Conservation (phyloP, 495 filamentous ascomycete species). For the Pyrenula massariospora region DNA sequence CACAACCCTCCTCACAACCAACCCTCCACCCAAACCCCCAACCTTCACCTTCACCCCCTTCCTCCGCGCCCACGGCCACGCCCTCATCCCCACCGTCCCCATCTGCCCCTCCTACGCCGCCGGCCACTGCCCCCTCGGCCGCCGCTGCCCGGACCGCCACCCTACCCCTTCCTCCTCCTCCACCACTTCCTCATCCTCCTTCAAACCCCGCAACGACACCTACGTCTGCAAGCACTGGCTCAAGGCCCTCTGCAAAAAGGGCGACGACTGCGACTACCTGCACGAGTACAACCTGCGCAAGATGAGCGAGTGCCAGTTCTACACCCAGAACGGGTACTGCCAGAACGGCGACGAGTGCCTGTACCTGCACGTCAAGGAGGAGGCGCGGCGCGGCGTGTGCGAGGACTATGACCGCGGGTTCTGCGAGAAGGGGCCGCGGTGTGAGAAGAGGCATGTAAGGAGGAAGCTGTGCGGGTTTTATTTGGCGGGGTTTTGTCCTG, state of each 20-base stretch:
- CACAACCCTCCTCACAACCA: conserved; percentile 22
- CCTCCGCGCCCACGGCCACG: conserved; percentile 60
- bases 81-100: conserved; percentile 60
- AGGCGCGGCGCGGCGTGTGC: conserved; percentile 68
- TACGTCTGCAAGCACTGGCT: conserved; percentile 99
- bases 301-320: conserved; percentile 95
- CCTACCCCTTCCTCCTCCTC: conserved; percentile 35
- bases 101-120: conserved; percentile 71
- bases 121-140: conserved; percentile 68
- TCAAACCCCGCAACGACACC: conserved; percentile 40
- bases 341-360: conserved; percentile 94
- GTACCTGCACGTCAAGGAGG: conserved; percentile 86
- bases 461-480: conserved; percentile 69
- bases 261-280: conserved; percentile 85
- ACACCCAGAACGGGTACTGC: conserved; percentile 80
- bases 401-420: conserved; percentile 95
- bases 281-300: conserved; percentile 97
- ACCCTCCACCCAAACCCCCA: conserved; percentile 34
- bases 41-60: conserved; percentile 63
- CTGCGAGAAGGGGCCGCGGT: conserved; percentile 77
- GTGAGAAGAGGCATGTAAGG: conserved; percentile 77
- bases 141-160: conserved; percentile 58
- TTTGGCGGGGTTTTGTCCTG: conserved; percentile 87
- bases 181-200: conserved; percentile 41
- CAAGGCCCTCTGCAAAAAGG: conserved; percentile 94